Conservation (phyloP, 306 rosid genomes). For the Sesbania bispinosa region DNA sequence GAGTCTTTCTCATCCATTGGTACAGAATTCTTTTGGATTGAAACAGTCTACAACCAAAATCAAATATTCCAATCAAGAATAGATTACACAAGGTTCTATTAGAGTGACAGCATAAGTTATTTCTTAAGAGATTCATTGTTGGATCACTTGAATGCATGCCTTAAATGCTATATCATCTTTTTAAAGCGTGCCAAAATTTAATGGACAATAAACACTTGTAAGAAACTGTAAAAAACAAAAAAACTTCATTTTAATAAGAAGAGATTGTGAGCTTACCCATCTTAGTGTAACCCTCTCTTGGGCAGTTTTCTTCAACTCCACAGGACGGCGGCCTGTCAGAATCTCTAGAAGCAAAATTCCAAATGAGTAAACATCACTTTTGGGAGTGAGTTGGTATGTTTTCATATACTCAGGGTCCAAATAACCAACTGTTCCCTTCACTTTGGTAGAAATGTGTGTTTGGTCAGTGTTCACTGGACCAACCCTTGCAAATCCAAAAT, state of each 20-base stretch:
- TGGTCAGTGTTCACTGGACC: constrained; percentile 69
- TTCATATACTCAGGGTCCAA: constrained; percentile 97
- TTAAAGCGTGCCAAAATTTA: neutral
- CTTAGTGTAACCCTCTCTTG: constrained; percentile 85
- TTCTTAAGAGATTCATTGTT: neutral
- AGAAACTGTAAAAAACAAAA: neutral
- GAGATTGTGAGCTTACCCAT: constrained; percentile 68
- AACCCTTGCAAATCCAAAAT: constrained; percentile 95
- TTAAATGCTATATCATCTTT: constrained; percentile 2
- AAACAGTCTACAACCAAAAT: neutral
- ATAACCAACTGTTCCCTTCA: constrained; percentile 99
- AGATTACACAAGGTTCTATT: neutral
- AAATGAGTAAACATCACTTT: constrained; percentile 95
- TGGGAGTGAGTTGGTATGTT: constrained; percentile 89
- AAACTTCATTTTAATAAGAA: neutral
- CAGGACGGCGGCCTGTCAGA: constrained; percentile 84
- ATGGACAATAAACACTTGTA: neutral
- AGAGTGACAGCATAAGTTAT: neutral
- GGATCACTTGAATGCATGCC: neutral
- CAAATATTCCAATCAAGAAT: neutral
- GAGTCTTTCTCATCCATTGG: neutral
- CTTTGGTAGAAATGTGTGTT: constrained; percentile 96
- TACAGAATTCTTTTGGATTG: neutral
- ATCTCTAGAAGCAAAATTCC: constrained; percentile 90
- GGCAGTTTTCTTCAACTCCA: constrained; percentile 63